A percentile compares a stretch with the other conserved stretches of the same genome.
phyloP scores from a whole-genome alignment of 305 asterid genomes.

The Striga hermonthica region DNA sequence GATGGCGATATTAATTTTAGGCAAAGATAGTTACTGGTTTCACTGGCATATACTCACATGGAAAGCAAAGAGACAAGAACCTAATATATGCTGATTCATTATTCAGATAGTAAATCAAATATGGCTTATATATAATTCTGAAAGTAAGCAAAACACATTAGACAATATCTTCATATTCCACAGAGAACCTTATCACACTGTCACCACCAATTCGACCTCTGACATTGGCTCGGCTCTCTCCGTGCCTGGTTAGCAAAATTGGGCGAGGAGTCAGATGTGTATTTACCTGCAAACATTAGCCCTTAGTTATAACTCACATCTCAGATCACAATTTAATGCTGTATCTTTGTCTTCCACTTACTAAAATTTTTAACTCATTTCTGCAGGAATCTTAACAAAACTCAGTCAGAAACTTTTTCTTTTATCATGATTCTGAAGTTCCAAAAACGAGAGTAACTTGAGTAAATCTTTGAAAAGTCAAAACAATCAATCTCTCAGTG shows the following conservation, averaged over 20 bases:
- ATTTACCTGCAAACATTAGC: constrained; percentile 63
- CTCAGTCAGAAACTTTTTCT: background rate
- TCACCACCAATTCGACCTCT: constrained; percentile 99
- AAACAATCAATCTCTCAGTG: too few relatives aligned
- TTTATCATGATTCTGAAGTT: constrained; percentile 6
- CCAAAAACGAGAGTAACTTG: too few relatives aligned
- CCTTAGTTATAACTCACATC: constrained; percentile 24
- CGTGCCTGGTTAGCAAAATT: constrained; percentile 95
- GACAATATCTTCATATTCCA: constrained; percentile 19
- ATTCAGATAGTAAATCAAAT: constrained; percentile 19
- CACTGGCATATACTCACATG: constrained; percentile 1
- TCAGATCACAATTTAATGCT: constrained; percentile 8
- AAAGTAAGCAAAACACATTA: constrained; percentile 16
- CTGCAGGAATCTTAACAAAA: background rate
- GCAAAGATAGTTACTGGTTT: constrained; percentile 13
- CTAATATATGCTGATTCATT: background rate
- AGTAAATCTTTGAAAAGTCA: too few relatives aligned
- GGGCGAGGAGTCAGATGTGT: constrained; percentile 99
- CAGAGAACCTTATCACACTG: constrained; percentile 72
- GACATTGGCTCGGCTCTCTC: constrained; percentile 93
- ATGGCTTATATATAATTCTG: constrained; percentile 1
- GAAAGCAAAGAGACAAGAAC: background rate
- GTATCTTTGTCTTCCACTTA: background rate
- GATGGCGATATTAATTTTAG: constrained; percentile 3
- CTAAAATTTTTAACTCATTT: background rate